Evolutionary conservation across 2,329 filamentous ascomycete species (phyloP), one percentile per base, ranked within the genome.

Genomic region (Colletotrichum sp.): DNA sequence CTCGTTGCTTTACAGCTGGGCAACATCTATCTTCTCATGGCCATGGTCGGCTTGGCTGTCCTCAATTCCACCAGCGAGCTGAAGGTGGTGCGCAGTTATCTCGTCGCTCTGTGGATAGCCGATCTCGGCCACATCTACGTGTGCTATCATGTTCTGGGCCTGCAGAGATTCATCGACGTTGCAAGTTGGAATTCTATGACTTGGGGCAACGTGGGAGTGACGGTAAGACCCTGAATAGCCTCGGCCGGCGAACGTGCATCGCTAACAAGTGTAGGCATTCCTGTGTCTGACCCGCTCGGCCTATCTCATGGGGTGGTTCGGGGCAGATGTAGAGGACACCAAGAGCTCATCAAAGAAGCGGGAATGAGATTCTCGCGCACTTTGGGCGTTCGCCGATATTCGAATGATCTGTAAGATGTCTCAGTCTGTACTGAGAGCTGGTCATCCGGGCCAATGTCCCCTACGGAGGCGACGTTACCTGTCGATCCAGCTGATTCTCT

Each of bases 201-300:
- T n/a, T 94, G 92, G 91, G 94, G 94, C 4, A 95, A 95, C 80
- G 88, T 96, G 77, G 92, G 89, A 9, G 88, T 89, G 66, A 95
- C 93, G 30, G 90, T 92, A 79, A 84, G 89, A 8, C 59, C 32
- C 8, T 48, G 44, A 22, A 48, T 48, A 34, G 12, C 48, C 15
- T 36, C 65, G 22, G 18, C n/a, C 16, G 4, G 22, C 15, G 24
- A 70, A 32, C 6, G 16, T 36, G 48, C 7, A 26, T 10, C 62
- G 13, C 65, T 76, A 34, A 73, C 44, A 36, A 39, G 34, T 12
- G 6, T 63, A 84, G 83, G 65, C 74, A 3, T 81, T 84, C 57
- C 78, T 84, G n/a, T 83, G 80, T 55, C 64, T 82, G 30, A 83
- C 81, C 8, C 79, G 83, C 22, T 81, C 81, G 15, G 78, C 79